These are phyloP conservation scores for Isabelozyma heimii DNA, from an alignment of 805 yeast genomes.

Conservation along the genomic window DNA sequence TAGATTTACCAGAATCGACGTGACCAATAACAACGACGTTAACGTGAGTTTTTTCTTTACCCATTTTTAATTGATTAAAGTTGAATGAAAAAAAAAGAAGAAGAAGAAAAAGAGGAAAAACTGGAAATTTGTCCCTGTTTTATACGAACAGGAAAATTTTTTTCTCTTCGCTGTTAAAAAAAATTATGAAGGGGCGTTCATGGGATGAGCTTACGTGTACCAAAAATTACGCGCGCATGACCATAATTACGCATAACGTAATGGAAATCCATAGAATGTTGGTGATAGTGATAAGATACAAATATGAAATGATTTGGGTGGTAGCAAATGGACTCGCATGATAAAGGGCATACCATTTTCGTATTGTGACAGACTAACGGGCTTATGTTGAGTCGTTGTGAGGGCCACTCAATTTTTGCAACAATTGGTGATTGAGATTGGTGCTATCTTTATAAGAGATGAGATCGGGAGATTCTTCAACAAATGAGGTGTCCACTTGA, in stretches of 20 bases:
- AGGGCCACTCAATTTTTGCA: not conserved
- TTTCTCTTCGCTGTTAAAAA: not conserved
- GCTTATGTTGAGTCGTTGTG: not conserved
- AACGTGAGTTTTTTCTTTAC: constrained; percentile 96
- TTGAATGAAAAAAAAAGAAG: constrained; percentile 2
- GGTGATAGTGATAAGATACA: not conserved
- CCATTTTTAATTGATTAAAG: constrained; percentile 39
- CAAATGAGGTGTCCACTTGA: not conserved
- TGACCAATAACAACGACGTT: constrained; percentile 99
- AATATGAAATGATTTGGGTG: not conserved
- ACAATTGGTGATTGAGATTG: not conserved
- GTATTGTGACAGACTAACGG: too few species aligned
- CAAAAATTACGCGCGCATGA: not conserved
- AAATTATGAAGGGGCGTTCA: not conserved
- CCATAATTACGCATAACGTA: not conserved
- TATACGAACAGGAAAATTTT: constrained; percentile 4
- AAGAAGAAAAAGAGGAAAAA: constrained; percentile 2
- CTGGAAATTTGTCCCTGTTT: constrained; percentile 2
- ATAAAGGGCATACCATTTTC: not conserved
- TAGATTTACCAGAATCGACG: constrained; percentile 82
- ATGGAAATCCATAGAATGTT: not conserved
- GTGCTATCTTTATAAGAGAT: not conserved
- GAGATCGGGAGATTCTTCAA: not conserved
- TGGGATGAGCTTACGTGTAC: not conserved
- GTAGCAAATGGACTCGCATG: not conserved